Percentiles rank a stretch among this genome's conserved stretches.
Evolutionary conservation across 768 basidiomycete species (phyloP).

Genomic region (Paxillus ammoniavirescens): DNA sequence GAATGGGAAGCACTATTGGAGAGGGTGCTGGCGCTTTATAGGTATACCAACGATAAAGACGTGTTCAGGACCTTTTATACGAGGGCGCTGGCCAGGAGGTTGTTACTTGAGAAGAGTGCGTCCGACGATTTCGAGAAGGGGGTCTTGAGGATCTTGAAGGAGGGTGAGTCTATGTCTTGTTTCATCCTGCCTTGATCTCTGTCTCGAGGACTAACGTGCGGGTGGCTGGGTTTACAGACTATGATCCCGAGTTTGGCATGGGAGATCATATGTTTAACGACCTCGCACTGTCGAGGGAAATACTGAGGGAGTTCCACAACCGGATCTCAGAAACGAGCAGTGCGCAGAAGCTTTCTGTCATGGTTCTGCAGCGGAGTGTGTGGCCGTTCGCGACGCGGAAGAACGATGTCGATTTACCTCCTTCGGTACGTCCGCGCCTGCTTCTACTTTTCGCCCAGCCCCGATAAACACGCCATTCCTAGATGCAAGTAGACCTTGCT

Average conservation of each 20-base stretch:
- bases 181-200: background rate
- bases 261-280: constrained; percentile 97
- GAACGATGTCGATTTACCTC: constrained; percentile 51
- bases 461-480: constrained; percentile 10
- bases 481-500: constrained; percentile 75
- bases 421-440: constrained; percentile 37
- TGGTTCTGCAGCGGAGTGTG: constrained; percentile 83
- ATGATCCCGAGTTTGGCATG: constrained; percentile 93
- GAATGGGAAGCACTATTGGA: constrained; percentile 66
- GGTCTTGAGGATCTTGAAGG: constrained; percentile 83
- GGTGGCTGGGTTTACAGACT: constrained; percentile 50
- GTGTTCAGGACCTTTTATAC: constrained; percentile 94
- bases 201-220: background rate
- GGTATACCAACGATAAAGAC: constrained; percentile 90
- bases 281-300: constrained; percentile 71
- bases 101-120: constrained; percentile 82
- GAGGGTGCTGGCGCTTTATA: constrained; percentile 68
- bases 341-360: constrained; percentile 59
- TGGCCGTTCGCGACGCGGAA: constrained; percentile 77
- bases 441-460: background rate
- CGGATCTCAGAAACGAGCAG: constrained; percentile 38
- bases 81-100: constrained; percentile 80
- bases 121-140: constrained; percentile 84
- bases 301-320: constrained; percentile 63
- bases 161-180: constrained; percentile 46